Conservation (phyloP, 2,329 filamentous ascomycete genomes). For the Dothidotthia symphoricarpi region DNA sequence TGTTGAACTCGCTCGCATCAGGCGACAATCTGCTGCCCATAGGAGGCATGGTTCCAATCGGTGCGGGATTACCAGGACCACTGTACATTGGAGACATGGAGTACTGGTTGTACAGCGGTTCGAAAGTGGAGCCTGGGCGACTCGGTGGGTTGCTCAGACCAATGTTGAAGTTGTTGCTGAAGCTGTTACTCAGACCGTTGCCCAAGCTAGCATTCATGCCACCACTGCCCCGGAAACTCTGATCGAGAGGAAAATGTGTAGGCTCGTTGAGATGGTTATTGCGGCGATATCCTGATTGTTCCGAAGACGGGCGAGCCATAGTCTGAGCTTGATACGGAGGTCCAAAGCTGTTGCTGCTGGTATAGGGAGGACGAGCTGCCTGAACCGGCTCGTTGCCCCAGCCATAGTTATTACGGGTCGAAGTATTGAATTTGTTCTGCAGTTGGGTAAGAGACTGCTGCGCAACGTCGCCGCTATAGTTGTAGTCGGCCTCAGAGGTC, state of each 20-base stretch:
- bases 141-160: conserved; percentile 33
- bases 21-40: conserved; percentile 44
- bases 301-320: conserved; percentile 15
- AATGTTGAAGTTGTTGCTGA: conserved; percentile 17
- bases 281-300: conserved; percentile 29
- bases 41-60: conserved; percentile 36
- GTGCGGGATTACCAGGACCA: conserved; percentile 29
- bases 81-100: conserved; percentile 25
- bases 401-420: conserved; percentile 42
- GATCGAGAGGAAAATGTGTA: conserved; percentile 38
- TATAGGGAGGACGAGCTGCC: conserved; percentile 22
- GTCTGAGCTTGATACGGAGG: conserved; percentile 13
- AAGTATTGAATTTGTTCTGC: conserved; percentile 53
- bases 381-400: conserved; percentile 30
- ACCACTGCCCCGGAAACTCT: conserved; percentile 27
- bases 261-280: conserved; percentile 40
- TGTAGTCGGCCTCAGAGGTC: conserved; percentile 52
- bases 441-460: conserved; percentile 53
- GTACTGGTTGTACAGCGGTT: conserved; percentile 37
- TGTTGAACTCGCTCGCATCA: conserved; percentile 48
- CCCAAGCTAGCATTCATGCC: conserved; percentile 15
- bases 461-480: conserved; percentile 46
- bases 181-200: conserved; percentile 13
- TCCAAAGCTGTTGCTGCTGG: conserved; percentile 25
- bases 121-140: conserved; percentile 41